These are phyloP conservation scores for Syncephalis fuscata DNA, from an alignment of 371 early-diverging fungal species.

Conservation along the genomic window DNA sequence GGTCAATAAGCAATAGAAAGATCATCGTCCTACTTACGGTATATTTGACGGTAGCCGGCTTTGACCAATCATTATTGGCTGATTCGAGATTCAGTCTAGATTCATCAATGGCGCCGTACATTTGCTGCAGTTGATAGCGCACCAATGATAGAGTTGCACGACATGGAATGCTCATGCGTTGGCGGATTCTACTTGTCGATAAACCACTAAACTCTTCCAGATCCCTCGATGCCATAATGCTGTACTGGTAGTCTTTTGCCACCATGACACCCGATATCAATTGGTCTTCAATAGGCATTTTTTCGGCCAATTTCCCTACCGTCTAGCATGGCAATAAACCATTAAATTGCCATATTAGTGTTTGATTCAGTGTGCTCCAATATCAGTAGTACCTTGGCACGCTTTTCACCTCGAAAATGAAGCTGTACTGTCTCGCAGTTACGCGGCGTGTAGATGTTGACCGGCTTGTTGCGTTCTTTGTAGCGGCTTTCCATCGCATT, in stretches of 20 bases:
- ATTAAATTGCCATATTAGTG: background rate
- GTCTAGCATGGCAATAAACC: too few species aligned
- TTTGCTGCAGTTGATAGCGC: conserved; percentile 74
- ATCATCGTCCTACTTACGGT: background rate
- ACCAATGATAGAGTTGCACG: conserved; percentile 64
- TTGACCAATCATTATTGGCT: too few species aligned
- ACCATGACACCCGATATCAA: conserved; percentile 71
- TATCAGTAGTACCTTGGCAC: conserved; percentile 45
- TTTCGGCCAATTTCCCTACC: conserved; percentile 67
- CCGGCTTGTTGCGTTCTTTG: conserved; percentile 61
- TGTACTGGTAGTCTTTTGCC: conserved; percentile 74
- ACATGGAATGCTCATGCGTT: conserved; percentile 62
- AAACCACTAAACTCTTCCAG: conserved; percentile 69
- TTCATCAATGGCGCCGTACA: conserved; percentile 65
- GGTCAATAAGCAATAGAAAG: background rate
- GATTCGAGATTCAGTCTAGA: conserved; percentile 9
- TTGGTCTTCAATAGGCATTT: conserved; percentile 42
- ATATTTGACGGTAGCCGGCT: background rate
- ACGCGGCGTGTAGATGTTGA: conserved; percentile 82
- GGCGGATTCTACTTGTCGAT: conserved; percentile 52
- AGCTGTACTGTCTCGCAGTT: conserved; percentile 91
- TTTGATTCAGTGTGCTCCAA: background rate
- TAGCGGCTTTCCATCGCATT: conserved; percentile 83
- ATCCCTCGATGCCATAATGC: conserved; percentile 64
- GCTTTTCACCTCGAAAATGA: conserved; percentile 89